These are phyloP conservation scores for Discostella stelligera DNA, from an alignment of 352 stramenopile genomes.

Conservation along the genomic window DNA sequence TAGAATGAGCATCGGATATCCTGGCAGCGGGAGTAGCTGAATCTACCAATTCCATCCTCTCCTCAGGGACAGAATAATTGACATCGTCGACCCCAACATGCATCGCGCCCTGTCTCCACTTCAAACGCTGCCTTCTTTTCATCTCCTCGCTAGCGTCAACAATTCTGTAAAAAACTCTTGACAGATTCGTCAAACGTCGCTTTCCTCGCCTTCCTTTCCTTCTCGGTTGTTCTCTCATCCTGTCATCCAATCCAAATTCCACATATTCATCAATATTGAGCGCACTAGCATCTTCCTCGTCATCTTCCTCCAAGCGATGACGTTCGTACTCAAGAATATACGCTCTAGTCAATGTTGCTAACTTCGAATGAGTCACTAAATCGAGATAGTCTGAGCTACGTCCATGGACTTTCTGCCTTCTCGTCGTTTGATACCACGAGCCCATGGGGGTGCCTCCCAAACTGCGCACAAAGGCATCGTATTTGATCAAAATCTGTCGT, in stretches of 20 bases:
- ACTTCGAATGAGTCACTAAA: constrained; percentile 37
- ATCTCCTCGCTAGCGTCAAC: constrained; percentile 33
- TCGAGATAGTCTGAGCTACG: constrained; percentile 22
- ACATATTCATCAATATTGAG: background rate
- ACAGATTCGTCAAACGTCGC: constrained; percentile 19
- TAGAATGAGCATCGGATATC: too few relatives aligned
- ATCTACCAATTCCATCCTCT: too few relatives aligned
- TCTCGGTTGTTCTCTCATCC: constrained; percentile 2
- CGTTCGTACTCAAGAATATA: constrained; percentile 35
- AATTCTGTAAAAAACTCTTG: constrained; percentile 29
- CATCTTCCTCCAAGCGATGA: constrained; percentile 1
- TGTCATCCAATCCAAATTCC: background rate
- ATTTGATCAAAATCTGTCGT: constrained; percentile 67
- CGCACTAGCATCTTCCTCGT: background rate
- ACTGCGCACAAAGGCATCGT: constrained; percentile 62
- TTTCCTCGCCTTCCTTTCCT: too few relatives aligned
- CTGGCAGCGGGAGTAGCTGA: too few relatives aligned
- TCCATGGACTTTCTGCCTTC: constrained; percentile 34
- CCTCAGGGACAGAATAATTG: background rate
- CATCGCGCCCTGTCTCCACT: constrained; percentile 36
- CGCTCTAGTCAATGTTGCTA: constrained; percentile 25
- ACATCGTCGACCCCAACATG: constrained; percentile 7
- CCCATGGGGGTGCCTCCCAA: constrained; percentile 60
- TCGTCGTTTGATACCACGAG: constrained; percentile 56
- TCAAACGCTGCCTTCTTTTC: constrained; percentile 26